A percentile compares a stretch with the other conserved stretches of the same genome.
Conservation (phyloP, 2,329 filamentous ascomycete genomes). For the Aspergillus nomiae region DNA sequence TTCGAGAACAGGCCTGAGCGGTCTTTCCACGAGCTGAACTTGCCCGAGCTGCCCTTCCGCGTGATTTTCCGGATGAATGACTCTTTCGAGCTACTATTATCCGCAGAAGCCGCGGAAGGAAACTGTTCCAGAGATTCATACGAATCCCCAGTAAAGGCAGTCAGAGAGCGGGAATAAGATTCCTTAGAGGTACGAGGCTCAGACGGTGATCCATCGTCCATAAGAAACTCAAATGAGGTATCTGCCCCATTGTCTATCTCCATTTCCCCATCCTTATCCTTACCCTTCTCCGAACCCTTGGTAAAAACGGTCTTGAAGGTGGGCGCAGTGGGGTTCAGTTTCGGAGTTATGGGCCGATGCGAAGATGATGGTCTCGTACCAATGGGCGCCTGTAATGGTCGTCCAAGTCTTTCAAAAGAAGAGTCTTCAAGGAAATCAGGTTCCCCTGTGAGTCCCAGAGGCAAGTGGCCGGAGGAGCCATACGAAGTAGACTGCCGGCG, state of each 20-base stretch:
- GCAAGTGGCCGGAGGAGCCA: slow-evolving; percentile 68
- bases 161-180: slow-evolving; percentile 42
- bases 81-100: slow-evolving; percentile 46
- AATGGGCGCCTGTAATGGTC: slow-evolving; percentile 67
- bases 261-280: slow-evolving; percentile 45
- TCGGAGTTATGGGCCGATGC: slow-evolving; percentile 58
- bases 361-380: slow-evolving; percentile 71
- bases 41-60: slow-evolving; percentile 53
- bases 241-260: slow-evolving; percentile 36
- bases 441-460: slow-evolving; percentile 57
- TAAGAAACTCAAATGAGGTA: slow-evolving; percentile 31
- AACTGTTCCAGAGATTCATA: slow-evolving; percentile 51
- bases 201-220: slow-evolving; percentile 45
- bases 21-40: slow-evolving; percentile 56
- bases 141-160: slow-evolving; percentile 49
- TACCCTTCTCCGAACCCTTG: slow-evolving; percentile 49
- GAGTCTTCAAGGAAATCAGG: slow-evolving; percentile 48
- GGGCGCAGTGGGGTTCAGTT: slow-evolving; percentile 84
- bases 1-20: slow-evolving; percentile 50
- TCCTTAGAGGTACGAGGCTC: slow-evolving; percentile 49
- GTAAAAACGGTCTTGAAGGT: slow-evolving; percentile 77
- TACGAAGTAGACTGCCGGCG: slow-evolving; percentile 78
- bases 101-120: slow-evolving; percentile 44
- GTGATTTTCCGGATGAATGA: slow-evolving; percentile 56
- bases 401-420: slow-evolving; percentile 49